These are phyloP conservation scores for Populus euphratica DNA, from an alignment of 345 rosid genomes.

Conservation along the genomic window DNA sequence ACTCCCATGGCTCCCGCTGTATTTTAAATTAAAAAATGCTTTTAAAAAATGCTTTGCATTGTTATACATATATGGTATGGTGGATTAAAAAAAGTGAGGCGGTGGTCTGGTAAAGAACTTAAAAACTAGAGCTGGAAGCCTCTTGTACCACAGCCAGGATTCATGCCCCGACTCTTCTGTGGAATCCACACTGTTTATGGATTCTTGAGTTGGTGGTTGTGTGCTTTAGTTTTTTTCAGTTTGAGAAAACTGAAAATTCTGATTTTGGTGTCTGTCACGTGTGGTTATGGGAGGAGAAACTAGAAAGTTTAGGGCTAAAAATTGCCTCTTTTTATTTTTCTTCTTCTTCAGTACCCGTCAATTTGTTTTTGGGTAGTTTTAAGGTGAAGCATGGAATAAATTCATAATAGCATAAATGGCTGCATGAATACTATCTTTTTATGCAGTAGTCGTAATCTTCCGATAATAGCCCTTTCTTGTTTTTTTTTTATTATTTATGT, in stretches of 20 bases:
- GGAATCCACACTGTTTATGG: neutral
- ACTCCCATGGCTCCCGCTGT: too few species aligned
- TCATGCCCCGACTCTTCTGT: neutral
- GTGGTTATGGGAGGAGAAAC: neutral
- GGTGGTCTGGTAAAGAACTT: neutral
- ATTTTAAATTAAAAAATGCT: too few species aligned
- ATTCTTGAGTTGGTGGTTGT: neutral
- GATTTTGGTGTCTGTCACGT: neutral
- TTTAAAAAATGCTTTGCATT: too few species aligned
- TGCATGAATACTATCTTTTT: too few species aligned
- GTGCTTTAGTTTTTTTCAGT: neutral
- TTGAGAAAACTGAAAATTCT: neutral
- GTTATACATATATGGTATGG: too few species aligned
- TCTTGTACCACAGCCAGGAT: neutral
- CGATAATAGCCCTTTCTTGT: neutral
- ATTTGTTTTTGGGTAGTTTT: too few species aligned
- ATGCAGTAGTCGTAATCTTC: neutral
- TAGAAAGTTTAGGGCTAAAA: neutral
- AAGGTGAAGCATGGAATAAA: too few species aligned
- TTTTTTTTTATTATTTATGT: too few species aligned
- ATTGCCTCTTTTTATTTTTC: neutral
- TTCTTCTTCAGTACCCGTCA: too few species aligned
- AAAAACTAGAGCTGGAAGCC: neutral
- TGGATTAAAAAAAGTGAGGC: too few species aligned
- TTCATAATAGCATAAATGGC: too few species aligned